These are phyloP conservation scores for Mortierella sp. DNA, from an alignment of 371 early-diverging fungal genomes.

Conservation along the genomic window DNA sequence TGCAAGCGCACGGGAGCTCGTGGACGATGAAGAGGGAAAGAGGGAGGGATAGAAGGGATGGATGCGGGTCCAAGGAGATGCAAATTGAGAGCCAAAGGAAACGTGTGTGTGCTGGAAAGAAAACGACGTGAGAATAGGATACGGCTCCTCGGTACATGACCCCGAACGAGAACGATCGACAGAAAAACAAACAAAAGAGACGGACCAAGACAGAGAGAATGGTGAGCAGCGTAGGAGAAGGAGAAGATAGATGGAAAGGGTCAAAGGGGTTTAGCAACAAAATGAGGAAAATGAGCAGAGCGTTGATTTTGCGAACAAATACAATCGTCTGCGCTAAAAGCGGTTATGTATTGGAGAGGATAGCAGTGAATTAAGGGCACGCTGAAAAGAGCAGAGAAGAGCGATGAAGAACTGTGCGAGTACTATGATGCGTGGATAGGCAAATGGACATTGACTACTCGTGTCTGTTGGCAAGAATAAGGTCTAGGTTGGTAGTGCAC, in stretches of 20 bases:
- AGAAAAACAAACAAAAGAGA: not conserved
- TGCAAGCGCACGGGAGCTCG: not conserved
- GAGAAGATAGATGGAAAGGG: conserved; percentile 7
- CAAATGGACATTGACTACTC: not conserved
- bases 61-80: not conserved
- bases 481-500: no score
- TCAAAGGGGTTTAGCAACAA: conserved; percentile 6
- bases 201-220: not conserved
- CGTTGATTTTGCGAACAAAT: conserved; percentile 9
- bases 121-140: conserved; percentile 15
- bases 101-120: not conserved
- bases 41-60: not conserved
- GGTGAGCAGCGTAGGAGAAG: not conserved
- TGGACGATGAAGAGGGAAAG: not conserved
- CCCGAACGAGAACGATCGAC: conserved; percentile 13
- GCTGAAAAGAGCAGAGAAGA: conserved; percentile 3
- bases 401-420: no score
- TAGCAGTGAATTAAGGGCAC: conserved; percentile 6
- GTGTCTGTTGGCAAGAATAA: no score
- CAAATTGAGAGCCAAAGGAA: not conserved
- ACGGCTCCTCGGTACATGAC: conserved; percentile 19
- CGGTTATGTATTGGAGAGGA: conserved; percentile 2
- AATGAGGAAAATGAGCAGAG: not conserved
- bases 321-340: conserved; percentile 13
- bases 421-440: not conserved